Percentiles rank a stretch among this genome's conserved stretches.
phyloP scores from a whole-genome alignment of 352 stramenopile genomes.

The Aphanomyces invadans region DNA sequence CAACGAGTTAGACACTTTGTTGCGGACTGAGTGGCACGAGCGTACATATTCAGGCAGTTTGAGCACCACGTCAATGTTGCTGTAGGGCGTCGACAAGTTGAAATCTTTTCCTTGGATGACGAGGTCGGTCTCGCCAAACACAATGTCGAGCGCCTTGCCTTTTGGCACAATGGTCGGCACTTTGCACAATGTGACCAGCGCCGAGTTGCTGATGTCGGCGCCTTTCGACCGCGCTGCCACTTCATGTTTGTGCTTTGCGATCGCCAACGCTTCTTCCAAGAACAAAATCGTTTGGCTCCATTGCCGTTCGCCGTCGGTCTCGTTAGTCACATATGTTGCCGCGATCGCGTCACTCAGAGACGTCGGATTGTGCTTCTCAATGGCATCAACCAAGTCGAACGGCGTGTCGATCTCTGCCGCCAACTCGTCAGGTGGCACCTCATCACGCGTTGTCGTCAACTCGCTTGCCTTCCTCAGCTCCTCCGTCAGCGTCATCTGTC shows the following conservation, averaged over 20 bases:
- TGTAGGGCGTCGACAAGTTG: slow-evolving; percentile 10
- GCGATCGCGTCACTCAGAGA: slow-evolving; percentile 5
- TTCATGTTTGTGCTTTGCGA: slow-evolving; percentile 19
- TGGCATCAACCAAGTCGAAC: not conserved
- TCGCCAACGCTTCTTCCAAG: slow-evolving; percentile 4
- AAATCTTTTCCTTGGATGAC: slow-evolving; percentile 21
- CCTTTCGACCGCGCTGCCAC: not conserved
- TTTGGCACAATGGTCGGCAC: slow-evolving; percentile 6
- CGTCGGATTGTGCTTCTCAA: not conserved
- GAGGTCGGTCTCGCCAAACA: slow-evolving; percentile 19
- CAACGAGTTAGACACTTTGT: not conserved
- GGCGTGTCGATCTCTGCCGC: not conserved
- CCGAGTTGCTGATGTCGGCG: not conserved
- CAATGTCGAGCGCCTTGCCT: slow-evolving; percentile 20
- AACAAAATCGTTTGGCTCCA: slow-evolving; percentile 15
- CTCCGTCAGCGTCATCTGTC: not conserved
- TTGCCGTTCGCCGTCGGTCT: slow-evolving; percentile 1
- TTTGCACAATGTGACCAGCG: slow-evolving; percentile 15
- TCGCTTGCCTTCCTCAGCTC: not conserved
- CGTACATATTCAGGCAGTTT: slow-evolving; percentile 16
- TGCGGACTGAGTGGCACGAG: too few species aligned
- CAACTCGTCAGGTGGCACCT: not conserved
- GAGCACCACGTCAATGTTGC: slow-evolving; percentile 18
- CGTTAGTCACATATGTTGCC: not conserved
- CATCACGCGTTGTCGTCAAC: not conserved